phyloP scores from a whole-genome alignment of 129 eudicot species.

The Tanacetum coccineum region DNA sequence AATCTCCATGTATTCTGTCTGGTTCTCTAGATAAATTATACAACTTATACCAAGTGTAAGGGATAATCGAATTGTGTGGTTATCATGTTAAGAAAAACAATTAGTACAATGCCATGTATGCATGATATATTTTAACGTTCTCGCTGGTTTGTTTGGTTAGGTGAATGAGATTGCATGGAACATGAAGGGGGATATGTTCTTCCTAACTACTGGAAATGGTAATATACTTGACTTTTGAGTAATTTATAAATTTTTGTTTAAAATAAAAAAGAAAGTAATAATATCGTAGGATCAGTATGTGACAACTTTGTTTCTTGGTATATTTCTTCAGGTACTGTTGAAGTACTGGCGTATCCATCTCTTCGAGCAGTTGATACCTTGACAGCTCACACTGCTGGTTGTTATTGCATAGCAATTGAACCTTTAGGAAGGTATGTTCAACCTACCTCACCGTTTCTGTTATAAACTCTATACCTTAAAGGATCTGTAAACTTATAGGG shows the following conservation, averaged over 20 bases:
- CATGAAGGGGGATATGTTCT: slow-evolving; percentile 87
- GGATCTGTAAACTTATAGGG: background rate
- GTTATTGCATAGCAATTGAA: slow-evolving; percentile 96
- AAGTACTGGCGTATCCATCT: slow-evolving; percentile 92
- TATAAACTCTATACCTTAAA: background rate
- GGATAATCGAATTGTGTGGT: too few species aligned
- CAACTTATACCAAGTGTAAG: too few species aligned
- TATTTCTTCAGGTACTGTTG: slow-evolving; percentile 68
- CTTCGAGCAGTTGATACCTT: slow-evolving; percentile 78
- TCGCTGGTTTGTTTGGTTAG: slow-evolving; percentile 32
- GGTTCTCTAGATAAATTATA: too few species aligned
- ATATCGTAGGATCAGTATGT: too few species aligned
- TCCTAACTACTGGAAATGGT: slow-evolving; percentile 96
- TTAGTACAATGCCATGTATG: background rate
- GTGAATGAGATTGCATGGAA: slow-evolving; percentile 99
- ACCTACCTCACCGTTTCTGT: background rate
- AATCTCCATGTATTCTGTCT: too few species aligned
- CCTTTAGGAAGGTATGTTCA: slow-evolving; percentile 76
- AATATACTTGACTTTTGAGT: slow-evolving; percentile 19
- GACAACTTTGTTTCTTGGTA: background rate
- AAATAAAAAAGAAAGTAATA: too few species aligned
- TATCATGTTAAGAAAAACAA: background rate
- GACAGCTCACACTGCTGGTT: slow-evolving; percentile 99
- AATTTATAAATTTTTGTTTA: too few species aligned
- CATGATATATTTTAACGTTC: background rate